Evolutionary conservation across 805 yeast genomes (phyloP).

Genomic region (Hanseniaspora vineae): DNA sequence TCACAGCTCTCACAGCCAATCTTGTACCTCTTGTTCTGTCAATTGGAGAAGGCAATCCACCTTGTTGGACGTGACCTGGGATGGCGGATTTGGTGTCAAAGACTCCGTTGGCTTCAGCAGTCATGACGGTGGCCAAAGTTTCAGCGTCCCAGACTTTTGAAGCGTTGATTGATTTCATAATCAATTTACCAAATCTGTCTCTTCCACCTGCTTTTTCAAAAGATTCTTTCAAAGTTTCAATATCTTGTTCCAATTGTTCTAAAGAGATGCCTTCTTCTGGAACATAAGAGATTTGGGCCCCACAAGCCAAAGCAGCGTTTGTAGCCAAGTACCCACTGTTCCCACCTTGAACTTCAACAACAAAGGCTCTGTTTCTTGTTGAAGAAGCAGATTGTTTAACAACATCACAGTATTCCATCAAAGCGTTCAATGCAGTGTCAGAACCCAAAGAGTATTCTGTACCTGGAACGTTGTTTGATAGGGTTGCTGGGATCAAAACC

Average conservation of each 20-base stretch:
- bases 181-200: slow-evolving; percentile 54
- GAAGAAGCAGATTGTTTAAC: slow-evolving; percentile 93
- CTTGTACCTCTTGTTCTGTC: slow-evolving; percentile 85
- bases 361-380: slow-evolving; percentile 85
- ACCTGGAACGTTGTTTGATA: slow-evolving; percentile 98
- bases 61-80: slow-evolving; percentile 98
- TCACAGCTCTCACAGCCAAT: slow-evolving; percentile 58
- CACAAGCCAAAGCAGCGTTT: slow-evolving; percentile 69
- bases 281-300: slow-evolving; percentile 71
- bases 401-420: slow-evolving; percentile 88
- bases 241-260: slow-evolving; percentile 51
- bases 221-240: slow-evolving; percentile 43
- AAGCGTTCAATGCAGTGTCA: slow-evolving; percentile 87
- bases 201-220: slow-evolving; percentile 53
- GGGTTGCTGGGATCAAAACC: slow-evolving; percentile 88
- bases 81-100: slow-evolving; percentile 91
- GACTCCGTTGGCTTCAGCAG: slow-evolving; percentile 59
- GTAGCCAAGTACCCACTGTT: slow-evolving; percentile 90
- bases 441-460: slow-evolving; percentile 91
- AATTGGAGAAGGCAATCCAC: slow-evolving; percentile 88
- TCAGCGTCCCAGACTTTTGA: slow-evolving; percentile 73
- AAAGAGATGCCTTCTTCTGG: slow-evolving; percentile 61
- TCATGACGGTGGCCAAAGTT: slow-evolving; percentile 68
- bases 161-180: slow-evolving; percentile 59
- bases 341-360: slow-evolving; percentile 97